Evolutionary conservation across 139 green algal species (phyloP), one percentile per base, ranked within the genome.

Genomic region (Diplosphaera chodatii): DNA sequence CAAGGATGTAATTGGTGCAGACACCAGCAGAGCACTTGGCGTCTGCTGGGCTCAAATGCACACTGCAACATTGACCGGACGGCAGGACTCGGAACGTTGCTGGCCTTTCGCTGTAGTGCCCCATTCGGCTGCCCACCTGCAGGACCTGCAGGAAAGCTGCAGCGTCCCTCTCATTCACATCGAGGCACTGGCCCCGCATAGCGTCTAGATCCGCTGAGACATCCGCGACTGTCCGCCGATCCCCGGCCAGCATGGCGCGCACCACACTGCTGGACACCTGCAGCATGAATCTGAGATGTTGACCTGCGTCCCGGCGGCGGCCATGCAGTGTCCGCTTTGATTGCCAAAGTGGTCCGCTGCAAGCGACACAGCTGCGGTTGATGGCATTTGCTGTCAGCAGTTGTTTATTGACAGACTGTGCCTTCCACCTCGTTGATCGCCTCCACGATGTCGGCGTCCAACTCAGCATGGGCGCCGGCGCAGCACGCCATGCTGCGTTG

Each of bases 201-300:
- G 63, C 59, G 1, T 68, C 23, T 1, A 74, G 25, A 32, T 74
- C 69, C 18, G 29, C 32, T 23, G 27, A 8, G 10, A 74, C 28
- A 28, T 32, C 28, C 23, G 18, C 16, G 2, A 59, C 69, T 6
- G 16, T 21, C 2, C 3, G 23, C 32, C 56, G 32, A 13, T 63
- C 32, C 8, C 29, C 27, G 4, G 32, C 32, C 33, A 59, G 33
- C 33, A 70, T 56, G 4, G 33, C 32, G 4, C 33, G 22, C 33
- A 70, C 4, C 33, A 16, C 25, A 15, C 27, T 31, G 66, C 62
- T 70, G 4, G 66, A 70, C 22, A 70, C 66, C 66, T 70, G 48
- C 16, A 59, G 48, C 10, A 21, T 8, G 8, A 21, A n/a, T 48
- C 37, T 13, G 37, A 13, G 13, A 21, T 21, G 10, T 13, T 21